Evolutionary conservation across 2,329 filamentous ascomycete genomes (phyloP).

Genomic region (Fusarium metavorans): DNA sequence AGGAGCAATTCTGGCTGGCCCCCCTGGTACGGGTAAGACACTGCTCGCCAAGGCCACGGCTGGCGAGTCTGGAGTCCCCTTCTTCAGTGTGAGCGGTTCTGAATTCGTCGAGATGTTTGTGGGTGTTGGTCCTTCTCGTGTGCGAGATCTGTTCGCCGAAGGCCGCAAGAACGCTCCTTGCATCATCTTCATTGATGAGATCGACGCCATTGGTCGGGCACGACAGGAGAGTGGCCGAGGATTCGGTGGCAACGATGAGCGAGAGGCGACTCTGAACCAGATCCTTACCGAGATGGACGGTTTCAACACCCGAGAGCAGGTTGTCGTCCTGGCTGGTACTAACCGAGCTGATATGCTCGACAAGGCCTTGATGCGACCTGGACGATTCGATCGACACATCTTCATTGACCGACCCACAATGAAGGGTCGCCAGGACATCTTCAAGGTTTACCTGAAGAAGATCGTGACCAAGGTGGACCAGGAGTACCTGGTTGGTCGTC

Average conservation of each 20-base stretch:
- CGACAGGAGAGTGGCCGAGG: conserved; percentile 78
- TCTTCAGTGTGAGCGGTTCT: conserved; percentile 98
- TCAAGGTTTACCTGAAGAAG: conserved; percentile 92
- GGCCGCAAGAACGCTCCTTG: conserved; percentile 96
- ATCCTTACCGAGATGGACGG: conserved; percentile 99
- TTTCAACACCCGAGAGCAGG: conserved; percentile 96
- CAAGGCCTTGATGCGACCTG: conserved; percentile 94
- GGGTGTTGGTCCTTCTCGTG: conserved; percentile 94
- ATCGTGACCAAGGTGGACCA: conserved; percentile 93
- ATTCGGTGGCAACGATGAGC: conserved; percentile 94
- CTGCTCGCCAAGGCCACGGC: conserved; percentile 96
- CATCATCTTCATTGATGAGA: conserved; percentile 99
- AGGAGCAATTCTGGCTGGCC: conserved; percentile 96
- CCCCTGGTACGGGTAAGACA: conserved; percentile 98
- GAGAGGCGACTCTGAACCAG: conserved; percentile 96
- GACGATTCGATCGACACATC: conserved; percentile 97
- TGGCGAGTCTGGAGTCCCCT: conserved; percentile 95
- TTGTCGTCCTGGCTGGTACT: conserved; percentile 96
- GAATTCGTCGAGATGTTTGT: conserved; percentile 99
- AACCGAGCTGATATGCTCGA: conserved; percentile 96
- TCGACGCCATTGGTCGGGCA: conserved; percentile 95
- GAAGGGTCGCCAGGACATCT: conserved; percentile 96
- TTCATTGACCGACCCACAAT: conserved; percentile 95
- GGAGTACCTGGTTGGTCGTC: conserved; percentile 86
- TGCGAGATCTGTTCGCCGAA: conserved; percentile 93